Evolutionary conservation across 768 basidiomycete genomes (phyloP).

Genomic region (Cubamyces sp.): DNA sequence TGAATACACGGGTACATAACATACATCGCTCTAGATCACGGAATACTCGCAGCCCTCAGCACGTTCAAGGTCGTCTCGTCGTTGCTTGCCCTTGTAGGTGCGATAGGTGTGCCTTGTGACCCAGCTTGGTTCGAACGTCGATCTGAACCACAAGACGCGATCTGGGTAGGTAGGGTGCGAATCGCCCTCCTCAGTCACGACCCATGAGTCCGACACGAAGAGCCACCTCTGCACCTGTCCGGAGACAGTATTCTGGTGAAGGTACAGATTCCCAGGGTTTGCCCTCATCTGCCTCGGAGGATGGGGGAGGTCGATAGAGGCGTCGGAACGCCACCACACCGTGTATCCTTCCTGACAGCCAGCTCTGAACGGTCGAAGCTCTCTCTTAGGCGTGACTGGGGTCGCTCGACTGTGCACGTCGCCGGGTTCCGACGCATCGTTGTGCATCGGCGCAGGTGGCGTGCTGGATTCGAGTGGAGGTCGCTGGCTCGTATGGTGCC

Average conservation of each 20-base stretch:
- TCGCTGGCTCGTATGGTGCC: no score
- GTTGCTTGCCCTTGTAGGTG: background rate
- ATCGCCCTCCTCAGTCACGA: background rate
- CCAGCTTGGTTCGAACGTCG: background rate
- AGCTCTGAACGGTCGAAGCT: background rate
- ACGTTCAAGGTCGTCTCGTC: background rate
- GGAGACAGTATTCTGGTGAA: background rate
- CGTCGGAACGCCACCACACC: background rate
- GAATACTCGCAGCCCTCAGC: background rate
- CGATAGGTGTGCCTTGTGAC: constrained; percentile 1
- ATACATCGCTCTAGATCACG: no score
- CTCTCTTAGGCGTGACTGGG: background rate
- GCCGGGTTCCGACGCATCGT: background rate
- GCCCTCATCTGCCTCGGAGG: background rate
- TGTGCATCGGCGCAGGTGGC: no score
- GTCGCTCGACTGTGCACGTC: background rate
- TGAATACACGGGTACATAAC: no score
- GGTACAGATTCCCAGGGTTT: background rate
- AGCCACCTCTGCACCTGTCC: background rate
- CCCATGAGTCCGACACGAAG: background rate
- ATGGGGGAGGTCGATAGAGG: background rate
- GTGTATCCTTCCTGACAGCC: background rate
- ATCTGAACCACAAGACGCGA: background rate
- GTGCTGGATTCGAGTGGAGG: no score
- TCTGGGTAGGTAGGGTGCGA: background rate